Evolutionary conservation across 1,139 yeast species (phyloP).

Genomic region (Taphrina confusa): DNA sequence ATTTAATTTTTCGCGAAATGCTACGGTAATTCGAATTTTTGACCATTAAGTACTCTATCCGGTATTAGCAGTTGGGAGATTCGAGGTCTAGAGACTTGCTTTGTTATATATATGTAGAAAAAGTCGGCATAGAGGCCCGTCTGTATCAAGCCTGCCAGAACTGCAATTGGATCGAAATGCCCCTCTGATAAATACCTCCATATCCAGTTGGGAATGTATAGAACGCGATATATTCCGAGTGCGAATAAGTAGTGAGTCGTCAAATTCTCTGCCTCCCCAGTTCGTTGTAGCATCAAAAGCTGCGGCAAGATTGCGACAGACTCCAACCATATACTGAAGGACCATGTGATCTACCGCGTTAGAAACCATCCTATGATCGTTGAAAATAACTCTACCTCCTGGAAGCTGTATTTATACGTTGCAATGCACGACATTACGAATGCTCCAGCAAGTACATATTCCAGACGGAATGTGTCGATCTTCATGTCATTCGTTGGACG

Average conservation of each 20-base stretch:
- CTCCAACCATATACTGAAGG: conserved; percentile 83
- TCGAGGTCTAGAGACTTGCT: too few relatives aligned
- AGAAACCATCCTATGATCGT: background rate
- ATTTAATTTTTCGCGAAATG: background rate
- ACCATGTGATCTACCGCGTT: conserved; percentile 53
- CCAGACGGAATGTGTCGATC: conserved; percentile 76
- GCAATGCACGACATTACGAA: conserved; percentile 62
- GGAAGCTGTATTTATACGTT: conserved; percentile 61
- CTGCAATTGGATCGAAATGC: conserved; percentile 68
- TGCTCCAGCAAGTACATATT: conserved; percentile 69
- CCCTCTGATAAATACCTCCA: conserved; percentile 75
- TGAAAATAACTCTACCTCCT: conserved; percentile 50
- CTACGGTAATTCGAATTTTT: conserved; percentile 71
- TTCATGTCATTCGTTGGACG: conserved; percentile 55
- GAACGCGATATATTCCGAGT: conserved; percentile 80
- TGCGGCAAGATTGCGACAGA: conserved; percentile 91
- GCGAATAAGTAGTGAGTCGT: conserved; percentile 94
- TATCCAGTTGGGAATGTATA: conserved; percentile 92
- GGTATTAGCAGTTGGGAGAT: background rate
- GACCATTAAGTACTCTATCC: conserved; percentile 68
- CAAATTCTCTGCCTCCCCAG: conserved; percentile 83
- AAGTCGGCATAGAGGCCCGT: conserved; percentile 89
- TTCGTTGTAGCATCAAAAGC: conserved; percentile 80
- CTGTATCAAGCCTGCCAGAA: conserved; percentile 80
- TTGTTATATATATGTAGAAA: conserved; percentile 83